Base-by-base conservation (phyloP, 208 protist species). In the Trypanosoma cruzi region DNA sequence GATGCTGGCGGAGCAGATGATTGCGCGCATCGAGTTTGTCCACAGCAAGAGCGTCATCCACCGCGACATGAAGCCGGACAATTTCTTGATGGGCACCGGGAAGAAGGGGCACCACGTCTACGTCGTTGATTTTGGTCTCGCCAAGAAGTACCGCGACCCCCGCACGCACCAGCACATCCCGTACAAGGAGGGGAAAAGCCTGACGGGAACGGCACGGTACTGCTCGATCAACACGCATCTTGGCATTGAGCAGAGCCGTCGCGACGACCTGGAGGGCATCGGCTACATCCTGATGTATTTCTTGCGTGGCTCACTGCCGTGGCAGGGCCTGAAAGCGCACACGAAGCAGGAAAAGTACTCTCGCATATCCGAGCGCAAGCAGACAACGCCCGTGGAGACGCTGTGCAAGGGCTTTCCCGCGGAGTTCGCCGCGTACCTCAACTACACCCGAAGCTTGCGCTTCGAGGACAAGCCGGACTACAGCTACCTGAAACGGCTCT, bases 211-310 rank as follows among this genome's bases (percentile, higher is more conserved):
- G 26, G 99, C 99, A 14, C 89, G 99, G 40, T 99, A 99, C 86
- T 99, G 98, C 52, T 97, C 87, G 50, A 98, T 99, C 70, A 99
- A 99, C 90, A 99, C 99, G 14, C 99, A 99, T 83, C 77, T 99
- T 36, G 99, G 99, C 54, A 98, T 99, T 46, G 98, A 98, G 83
- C 92, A 97, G 85, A 88, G 84, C 75, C 83, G 99, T 24, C 85
- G 99, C 40, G 99, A 99, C 68, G 99, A 99, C 78, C 82, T 99
- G 29, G 99, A 99, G 82, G 96, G 97, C 20, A 86, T 99, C 26
- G 99, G 98, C 50, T 99, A 99, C 82, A 96, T 99, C 32, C 82
- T 99, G n/a, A 95, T 99, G 77, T 99, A 99, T 84, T 99, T 99
- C 71, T 75, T 99, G 32, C 90, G 97, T 32, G 99, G 99, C 20